Base-by-base conservation (phyloP, 805 yeast species). In the Starmerella vitae region DNA sequence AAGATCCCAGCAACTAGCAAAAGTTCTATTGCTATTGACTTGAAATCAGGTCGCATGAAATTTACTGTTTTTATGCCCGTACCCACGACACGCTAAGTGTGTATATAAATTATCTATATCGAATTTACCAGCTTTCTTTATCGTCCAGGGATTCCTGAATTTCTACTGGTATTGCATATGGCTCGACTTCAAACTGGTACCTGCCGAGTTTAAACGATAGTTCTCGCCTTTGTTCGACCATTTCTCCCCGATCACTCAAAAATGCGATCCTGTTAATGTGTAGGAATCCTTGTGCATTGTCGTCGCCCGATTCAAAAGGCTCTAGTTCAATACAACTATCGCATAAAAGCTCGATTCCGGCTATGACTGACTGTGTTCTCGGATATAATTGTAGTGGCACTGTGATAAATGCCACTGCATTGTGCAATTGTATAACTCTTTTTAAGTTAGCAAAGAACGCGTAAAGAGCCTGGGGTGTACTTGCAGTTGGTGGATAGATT, bases 151-250 rank as follows among this genome's bases (percentile, higher is more conserved):
- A 31, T 1, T 30, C 40, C 13, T 68, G 78, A n/a, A 68, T 93
- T 41, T 85, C 95, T 2, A 88, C 94, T 0, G 98, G 97, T 36
- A 91, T 91, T n/a, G 94, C 83, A 94, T 95, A 91, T 52, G 77
- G 83, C 48, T 82, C 88, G 38, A 91, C 78, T 52, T 82, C 94
- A 55, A 88, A 84, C 51, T 71, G 75, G 57, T 75, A 74, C 46
- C 80, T 70, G 12, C 94, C 88, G 48, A 84, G 82, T 54, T 77
- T 76, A 62, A 86, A 88, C 4, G 94, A 84, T 57, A 72, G 78
- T 59, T 86, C 96, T 43, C 80, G 77, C 42, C 67, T 66, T 41
- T 74, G 71, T 1, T 74, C 70, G 47, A 73, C 72, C 94, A 85
- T 86, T 50, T 73, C 66, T 1, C 98, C 97, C 18, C 75, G 57